Evolutionary conservation across 768 basidiomycete species (phyloP), one percentile per base, ranked within the genome.

Genomic region (Hericium rajendrae): DNA sequence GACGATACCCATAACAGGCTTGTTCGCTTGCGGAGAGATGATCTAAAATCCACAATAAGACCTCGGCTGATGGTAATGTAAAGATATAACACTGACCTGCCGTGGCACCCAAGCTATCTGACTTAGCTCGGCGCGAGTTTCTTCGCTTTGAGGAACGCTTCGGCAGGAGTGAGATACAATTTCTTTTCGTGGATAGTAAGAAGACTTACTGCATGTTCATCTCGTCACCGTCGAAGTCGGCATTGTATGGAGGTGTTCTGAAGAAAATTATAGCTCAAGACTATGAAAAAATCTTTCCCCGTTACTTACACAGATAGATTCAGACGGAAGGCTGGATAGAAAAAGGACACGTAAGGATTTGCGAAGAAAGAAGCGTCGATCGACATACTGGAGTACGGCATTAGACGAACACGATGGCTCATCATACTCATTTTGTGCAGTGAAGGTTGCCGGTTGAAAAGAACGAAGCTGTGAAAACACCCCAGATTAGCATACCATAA

Each of bases 391-490:
- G 94, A 98, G 72, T 98, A 97, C 12, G 91, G 90, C 94, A 98
- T 97, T 59, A 98, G 75, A 66, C 89, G 92, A 32, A 98, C 91
- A 38, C 94, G 85, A 75, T 98, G 97, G 71, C 91, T 91, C 97
- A 98, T 98, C 97, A 98, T 98, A 78, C 93, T 95, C 97, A 98
- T 98, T 73, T 99, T 99, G 72, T 99, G 97, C 71, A 98, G 73
- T 80, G 86, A 90, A 11, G 97, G 97, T 69, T 99, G 97, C 54
- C 97, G 94, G 71, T 99, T 98, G 76, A 99, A 98, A 54, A 99
- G 75, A 20, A 97, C 90, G 63, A 77, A 94, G 67, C 91, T 94
- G 59, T 6, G 38, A 40, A 55, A 20, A 12, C 1, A n/a, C 6
- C 12, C 38, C 37, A 8, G n/a, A 38, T 52, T 24, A 59, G 55